phyloP scores from a whole-genome alignment of 208 protist genomes.

The Tritrichomonas musculus region DNA sequence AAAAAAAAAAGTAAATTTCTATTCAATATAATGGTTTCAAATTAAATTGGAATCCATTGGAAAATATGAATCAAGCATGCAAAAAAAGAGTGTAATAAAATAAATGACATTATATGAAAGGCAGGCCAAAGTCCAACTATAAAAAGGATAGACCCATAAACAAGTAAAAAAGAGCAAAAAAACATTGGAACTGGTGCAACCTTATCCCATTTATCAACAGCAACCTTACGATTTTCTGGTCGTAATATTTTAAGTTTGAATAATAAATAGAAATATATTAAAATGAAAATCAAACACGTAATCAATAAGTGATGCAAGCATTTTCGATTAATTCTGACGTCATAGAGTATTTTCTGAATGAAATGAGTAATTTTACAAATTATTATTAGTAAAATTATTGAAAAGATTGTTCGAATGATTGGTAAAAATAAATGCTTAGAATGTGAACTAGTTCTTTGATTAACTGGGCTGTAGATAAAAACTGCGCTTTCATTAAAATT shows the following conservation, averaged over 20 bases:
- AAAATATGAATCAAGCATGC: not conserved
- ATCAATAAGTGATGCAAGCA: not conserved
- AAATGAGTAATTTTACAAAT: slow-evolving; percentile 12
- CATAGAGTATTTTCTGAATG: not conserved
- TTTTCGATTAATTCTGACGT: not conserved
- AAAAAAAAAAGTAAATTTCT: too few relatives aligned
- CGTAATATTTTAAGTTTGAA: not conserved
- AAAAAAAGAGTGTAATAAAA: not conserved
- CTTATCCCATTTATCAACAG: slow-evolving; percentile 3
- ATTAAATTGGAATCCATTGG: slow-evolving; percentile 9
- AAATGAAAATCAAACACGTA: not conserved
- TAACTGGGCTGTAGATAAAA: too few relatives aligned
- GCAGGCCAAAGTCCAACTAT: slow-evolving; percentile 5
- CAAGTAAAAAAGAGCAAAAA: not conserved
- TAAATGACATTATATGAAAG: not conserved
- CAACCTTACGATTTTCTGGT: not conserved
- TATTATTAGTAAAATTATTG: not conserved
- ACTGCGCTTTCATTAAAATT: too few relatives aligned
- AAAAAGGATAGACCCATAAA: not conserved
- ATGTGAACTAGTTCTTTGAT: too few relatives aligned
- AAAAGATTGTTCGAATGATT: not conserved
- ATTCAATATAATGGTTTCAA: too few relatives aligned
- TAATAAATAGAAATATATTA: not conserved
- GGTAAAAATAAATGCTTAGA: too few relatives aligned
- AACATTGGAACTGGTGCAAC: not conserved